Evolutionary conservation across 371 early-diverging fungal species (phyloP).

Genomic region (Mucor piriformis): DNA sequence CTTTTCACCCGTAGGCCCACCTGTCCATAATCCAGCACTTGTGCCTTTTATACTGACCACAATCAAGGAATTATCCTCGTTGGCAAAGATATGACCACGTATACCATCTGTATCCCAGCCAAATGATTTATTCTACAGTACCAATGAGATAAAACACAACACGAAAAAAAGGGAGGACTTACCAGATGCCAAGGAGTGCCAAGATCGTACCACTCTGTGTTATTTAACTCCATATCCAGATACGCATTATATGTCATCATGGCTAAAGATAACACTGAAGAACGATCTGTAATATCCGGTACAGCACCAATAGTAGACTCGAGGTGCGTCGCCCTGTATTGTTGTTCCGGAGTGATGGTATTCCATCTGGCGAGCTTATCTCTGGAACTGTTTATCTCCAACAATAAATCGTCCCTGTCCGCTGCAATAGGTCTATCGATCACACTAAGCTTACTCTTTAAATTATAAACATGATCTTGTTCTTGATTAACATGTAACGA

Average conservation of each 20-base stretch:
- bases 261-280: conserved; percentile 72
- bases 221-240: conserved; percentile 53
- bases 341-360: not conserved
- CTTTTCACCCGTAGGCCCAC: conserved; percentile 77
- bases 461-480: not conserved
- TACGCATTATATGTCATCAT: conserved; percentile 83
- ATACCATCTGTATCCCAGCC: conserved; percentile 89
- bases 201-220: conserved; percentile 72
- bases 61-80: conserved; percentile 65
- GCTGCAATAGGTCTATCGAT: conserved; percentile 5
- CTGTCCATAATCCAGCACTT: conserved; percentile 72
- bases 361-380: conserved; percentile 11
- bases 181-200: conserved; percentile 75
- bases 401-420: conserved; percentile 8
- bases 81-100: conserved; percentile 89
- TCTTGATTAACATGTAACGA: not conserved
- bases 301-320: conserved; percentile 32
- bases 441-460: conserved; percentile 1
- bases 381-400: not conserved
- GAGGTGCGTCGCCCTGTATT: conserved; percentile 11
- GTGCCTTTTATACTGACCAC: conserved; percentile 94
- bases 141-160: not conserved
- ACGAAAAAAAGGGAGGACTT: conserved; percentile 16
- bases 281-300: conserved; percentile 76
- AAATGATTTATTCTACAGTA: conserved; percentile 69